Base-by-base conservation (phyloP, 352 stramenopile species). In the Blastocystis sp. region DNA sequence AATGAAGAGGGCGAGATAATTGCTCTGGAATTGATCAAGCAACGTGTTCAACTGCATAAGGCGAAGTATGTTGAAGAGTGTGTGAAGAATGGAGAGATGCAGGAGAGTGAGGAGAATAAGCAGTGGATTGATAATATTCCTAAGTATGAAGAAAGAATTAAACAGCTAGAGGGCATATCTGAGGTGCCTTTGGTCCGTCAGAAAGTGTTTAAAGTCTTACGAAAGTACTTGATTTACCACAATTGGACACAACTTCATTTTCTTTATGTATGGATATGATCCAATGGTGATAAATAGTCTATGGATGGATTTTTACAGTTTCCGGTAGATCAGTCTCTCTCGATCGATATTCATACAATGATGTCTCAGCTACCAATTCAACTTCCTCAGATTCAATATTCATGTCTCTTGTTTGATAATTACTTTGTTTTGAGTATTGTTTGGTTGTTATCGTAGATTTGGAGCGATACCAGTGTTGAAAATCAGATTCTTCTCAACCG, bases 231-330 rank as follows among this genome's bases (percentile, higher is more conserved):
- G 3, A 1, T 68, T 33, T 84, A 24, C 27, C 11, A 48, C 42
- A 42, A 66, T 57, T 84, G 73, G 73, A 30, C 64, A 6, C 73
- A 84, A 33, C 73, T 84, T 27, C 73, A 84, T 27, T 84, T 53
- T 40, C 73, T 84, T 37, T 84, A 64, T 35, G 73, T 84, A 48
- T 11, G 2, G n/a, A 11, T 64, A 37, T n/a, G 7, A 37, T 15
- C 13, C 0, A 30, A 22, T 6, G 35, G 9, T 66, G 6, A 81
- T 54, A 7, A 22, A 22, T 48, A 84, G 73, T 53, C 73, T 2
- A 62, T 84, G 24, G 73, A 84, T 35, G 73, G 73, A 19, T 84
- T 84, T 44, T 37, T 84, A 15, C 48, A 30, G 7, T 44, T 84
- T 27, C 30, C 53, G 4, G 54, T 51, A 5, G 73, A 84, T 17